phyloP scores from a whole-genome alignment of 2,329 filamentous ascomycete genomes.

The Parascedosporium putredinis region DNA sequence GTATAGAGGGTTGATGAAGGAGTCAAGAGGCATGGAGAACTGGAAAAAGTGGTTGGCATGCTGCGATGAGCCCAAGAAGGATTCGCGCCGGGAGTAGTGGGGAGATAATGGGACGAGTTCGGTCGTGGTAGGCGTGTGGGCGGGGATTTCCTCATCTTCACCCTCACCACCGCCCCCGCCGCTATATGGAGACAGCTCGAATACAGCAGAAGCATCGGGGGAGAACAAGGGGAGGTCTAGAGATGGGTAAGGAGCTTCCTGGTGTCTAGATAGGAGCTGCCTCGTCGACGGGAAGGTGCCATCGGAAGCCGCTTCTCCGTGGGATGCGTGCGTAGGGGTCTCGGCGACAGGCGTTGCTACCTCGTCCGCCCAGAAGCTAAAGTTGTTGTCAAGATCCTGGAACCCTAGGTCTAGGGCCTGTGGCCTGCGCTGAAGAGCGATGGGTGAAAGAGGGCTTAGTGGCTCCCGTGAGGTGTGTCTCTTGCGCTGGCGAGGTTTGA shows the following conservation, averaged over 20 bases:
- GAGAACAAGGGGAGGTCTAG: background rate
- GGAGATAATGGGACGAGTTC: background rate
- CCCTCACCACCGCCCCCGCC: background rate
- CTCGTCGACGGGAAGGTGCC: background rate
- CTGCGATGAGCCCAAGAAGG: background rate
- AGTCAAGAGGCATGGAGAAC: constrained; percentile 27
- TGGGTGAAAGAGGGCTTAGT: background rate
- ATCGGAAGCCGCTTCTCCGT: background rate
- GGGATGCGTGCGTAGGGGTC: background rate
- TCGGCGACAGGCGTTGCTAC: background rate
- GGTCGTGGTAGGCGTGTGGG: background rate
- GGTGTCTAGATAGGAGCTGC: background rate
- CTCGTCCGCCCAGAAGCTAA: constrained; percentile 1
- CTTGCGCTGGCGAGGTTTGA: constrained; percentile 29
- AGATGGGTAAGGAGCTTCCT: background rate
- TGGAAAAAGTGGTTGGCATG: constrained; percentile 27
- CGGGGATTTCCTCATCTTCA: background rate
- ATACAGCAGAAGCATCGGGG: background rate
- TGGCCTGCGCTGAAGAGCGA: background rate
- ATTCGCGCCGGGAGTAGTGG: constrained; percentile 10
- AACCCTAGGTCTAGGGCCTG: background rate
- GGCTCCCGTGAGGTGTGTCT: constrained; percentile 17
- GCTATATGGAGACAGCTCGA: background rate
- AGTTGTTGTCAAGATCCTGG: background rate
- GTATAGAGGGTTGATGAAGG: constrained; percentile 42